Evolutionary conservation across 306 rosid genomes (phyloP).

Genomic region (Pterocarpus macrocarpus): DNA sequence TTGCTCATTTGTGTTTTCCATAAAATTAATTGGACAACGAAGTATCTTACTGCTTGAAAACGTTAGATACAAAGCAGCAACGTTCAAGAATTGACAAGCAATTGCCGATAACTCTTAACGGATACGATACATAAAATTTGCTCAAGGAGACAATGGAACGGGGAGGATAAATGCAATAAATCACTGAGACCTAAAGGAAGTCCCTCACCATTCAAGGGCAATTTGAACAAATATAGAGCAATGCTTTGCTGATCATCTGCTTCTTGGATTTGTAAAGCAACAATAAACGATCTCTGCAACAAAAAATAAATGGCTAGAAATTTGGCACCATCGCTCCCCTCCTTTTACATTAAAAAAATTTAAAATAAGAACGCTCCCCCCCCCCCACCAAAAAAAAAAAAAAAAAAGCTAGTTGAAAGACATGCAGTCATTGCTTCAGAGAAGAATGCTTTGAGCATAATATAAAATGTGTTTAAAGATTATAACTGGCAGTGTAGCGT

Average conservation of each 20-base stretch:
- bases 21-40: constrained; percentile 4
- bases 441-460: no score
- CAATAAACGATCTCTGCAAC: background rate
- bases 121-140: background rate
- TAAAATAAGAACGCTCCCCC: background rate
- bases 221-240: background rate
- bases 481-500: no score
- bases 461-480: no score
- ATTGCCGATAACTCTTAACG: constrained; percentile 18
- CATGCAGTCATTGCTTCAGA: no score
- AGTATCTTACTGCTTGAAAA: constrained; percentile 21
- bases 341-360: background rate
- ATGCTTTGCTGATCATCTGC: background rate
- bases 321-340: background rate
- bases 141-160: background rate
- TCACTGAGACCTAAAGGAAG: constrained; percentile 17
- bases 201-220: constrained; percentile 9
- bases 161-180: constrained; percentile 14
- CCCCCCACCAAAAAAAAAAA: no score
- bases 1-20: background rate
- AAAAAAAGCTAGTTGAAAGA: no score
- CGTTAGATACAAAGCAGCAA: constrained; percentile 20
- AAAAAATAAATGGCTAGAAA: background rate
- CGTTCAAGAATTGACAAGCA: background rate
- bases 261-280: constrained; percentile 17